phyloP scores from a whole-genome alignment of 1,284 basidiomycete species.

The Jaminaea rosea region DNA sequence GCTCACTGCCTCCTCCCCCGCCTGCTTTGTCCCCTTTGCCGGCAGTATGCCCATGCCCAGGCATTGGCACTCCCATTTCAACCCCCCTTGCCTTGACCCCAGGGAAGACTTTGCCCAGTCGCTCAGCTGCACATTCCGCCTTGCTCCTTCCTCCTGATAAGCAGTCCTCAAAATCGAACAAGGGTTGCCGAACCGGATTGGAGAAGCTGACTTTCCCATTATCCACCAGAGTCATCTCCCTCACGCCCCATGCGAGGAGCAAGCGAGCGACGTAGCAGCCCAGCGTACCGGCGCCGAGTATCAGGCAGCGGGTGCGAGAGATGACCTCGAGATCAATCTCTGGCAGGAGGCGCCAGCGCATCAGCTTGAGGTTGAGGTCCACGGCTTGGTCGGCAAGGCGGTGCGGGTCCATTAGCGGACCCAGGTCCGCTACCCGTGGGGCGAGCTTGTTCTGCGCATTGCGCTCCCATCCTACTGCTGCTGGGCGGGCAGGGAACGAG shows the following conservation, averaged over 20 bases:
- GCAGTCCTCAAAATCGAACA: constrained; percentile 91
- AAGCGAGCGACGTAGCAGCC: constrained; percentile 94
- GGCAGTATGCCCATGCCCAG: constrained; percentile 71
- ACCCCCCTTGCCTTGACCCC: constrained; percentile 70
- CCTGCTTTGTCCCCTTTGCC: background rate
- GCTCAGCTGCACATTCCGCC: constrained; percentile 80
- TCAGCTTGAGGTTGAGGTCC: constrained; percentile 90
- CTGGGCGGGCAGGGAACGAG: constrained; percentile 50
- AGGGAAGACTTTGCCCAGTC: constrained; percentile 79
- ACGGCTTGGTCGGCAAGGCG: constrained; percentile 91
- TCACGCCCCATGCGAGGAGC: constrained; percentile 76
- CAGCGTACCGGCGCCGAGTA: constrained; percentile 88
- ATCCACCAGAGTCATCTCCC: constrained; percentile 86
- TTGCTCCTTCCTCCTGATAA: constrained; percentile 87
- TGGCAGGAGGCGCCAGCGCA: constrained; percentile 94
- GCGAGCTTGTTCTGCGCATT: constrained; percentile 73
- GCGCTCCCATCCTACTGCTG: constrained; percentile 89
- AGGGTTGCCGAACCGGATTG: constrained; percentile 89
- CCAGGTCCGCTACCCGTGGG: constrained; percentile 80
- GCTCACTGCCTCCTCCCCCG: no score
- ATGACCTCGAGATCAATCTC: constrained; percentile 79
- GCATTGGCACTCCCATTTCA: constrained; percentile 85
- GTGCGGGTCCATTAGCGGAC: constrained; percentile 85
- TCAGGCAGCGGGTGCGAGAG: constrained; percentile 65
- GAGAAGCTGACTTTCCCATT: constrained; percentile 85